Percentiles rank a stretch among this genome's conserved stretches.
Conservation (phyloP, 345 rosid genomes). For the Gossypium turneri region DNA sequence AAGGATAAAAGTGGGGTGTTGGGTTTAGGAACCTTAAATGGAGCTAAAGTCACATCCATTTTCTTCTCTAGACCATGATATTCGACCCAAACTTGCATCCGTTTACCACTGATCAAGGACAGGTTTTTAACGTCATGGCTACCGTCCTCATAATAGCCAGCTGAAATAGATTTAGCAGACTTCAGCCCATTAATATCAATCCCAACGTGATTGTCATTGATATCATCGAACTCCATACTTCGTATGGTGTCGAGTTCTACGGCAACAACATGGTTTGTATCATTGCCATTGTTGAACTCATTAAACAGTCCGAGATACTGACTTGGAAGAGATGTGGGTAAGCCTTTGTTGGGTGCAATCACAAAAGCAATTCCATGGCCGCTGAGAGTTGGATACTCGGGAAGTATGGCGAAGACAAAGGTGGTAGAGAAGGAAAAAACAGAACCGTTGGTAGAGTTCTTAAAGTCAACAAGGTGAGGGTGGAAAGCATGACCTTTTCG, state of each 20-base stretch:
- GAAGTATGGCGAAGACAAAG: conserved; percentile 52
- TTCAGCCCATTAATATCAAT: conserved; percentile 20
- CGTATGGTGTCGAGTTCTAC: conserved; percentile 28
- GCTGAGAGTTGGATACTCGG: conserved; percentile 24
- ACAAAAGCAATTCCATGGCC: conserved; percentile 19
- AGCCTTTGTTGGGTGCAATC: conserved; percentile 8
- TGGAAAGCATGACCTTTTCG: conserved; percentile 49
- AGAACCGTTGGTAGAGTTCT: conserved; percentile 29
- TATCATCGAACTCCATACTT: conserved; percentile 18
- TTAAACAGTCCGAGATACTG: conserved; percentile 26
- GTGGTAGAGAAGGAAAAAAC: conserved; percentile 48
- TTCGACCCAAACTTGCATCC: conserved; percentile 41
- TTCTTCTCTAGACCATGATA: conserved; percentile 3
- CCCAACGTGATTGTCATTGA: conserved; percentile 28
- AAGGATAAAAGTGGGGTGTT: conserved; percentile 41
- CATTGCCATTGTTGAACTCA: conserved; percentile 5
- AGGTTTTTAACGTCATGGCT: conserved; percentile 17
- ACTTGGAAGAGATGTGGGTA: conserved; percentile 9
- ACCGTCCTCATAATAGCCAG: too few species aligned
- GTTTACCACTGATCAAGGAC: conserved; percentile 28
- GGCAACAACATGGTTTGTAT: conserved; percentile 26
- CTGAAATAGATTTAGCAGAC: too few species aligned
- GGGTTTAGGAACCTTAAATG: conserved; percentile 36
- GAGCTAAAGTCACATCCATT: conserved; percentile 38
- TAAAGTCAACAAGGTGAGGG: conserved; percentile 27